Percentiles rank a stretch among this genome's conserved stretches.
Conservation (phyloP, 108 stramenopile genomes). For the Cyclotella choctawhatcheeana region DNA sequence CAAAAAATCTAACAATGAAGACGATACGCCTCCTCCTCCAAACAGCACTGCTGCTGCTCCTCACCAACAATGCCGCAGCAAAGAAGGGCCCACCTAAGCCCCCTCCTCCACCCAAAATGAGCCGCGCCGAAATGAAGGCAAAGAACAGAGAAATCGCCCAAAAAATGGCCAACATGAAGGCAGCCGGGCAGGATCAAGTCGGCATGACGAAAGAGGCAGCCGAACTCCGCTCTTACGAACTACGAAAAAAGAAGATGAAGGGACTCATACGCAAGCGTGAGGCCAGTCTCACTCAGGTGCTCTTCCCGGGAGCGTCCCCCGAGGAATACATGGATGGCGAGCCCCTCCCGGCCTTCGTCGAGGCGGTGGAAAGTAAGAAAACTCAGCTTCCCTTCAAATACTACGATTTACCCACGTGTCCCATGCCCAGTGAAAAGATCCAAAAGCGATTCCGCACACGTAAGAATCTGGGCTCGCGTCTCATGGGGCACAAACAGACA, state of each 20-base stretch:
- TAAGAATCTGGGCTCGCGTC: slow-evolving; percentile 72
- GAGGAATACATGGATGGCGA: slow-evolving; percentile 63
- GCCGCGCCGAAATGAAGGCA: slow-evolving; percentile 20
- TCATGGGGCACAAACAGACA: slow-evolving; percentile 71
- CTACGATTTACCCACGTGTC: slow-evolving; percentile 93
- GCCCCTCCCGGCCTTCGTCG: slow-evolving; percentile 70
- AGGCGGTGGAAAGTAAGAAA: slow-evolving; percentile 76
- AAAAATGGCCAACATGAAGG: slow-evolving; percentile 49
- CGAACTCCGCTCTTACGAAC: slow-evolving; percentile 37
- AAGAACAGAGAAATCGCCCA: slow-evolving; percentile 28
- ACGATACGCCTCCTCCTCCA: slow-evolving; percentile 15
- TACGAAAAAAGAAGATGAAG: slow-evolving; percentile 65
- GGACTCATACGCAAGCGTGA: slow-evolving; percentile 67
- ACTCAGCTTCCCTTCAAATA: slow-evolving; percentile 95
- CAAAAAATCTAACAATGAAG: neutral
- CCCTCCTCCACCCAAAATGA: no score
- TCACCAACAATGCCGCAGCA: neutral
- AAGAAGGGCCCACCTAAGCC: neutral
- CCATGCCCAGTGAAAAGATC: slow-evolving; percentile 46
- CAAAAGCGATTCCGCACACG: slow-evolving; percentile 57
- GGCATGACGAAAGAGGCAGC: slow-evolving; percentile 50
- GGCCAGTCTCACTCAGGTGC: slow-evolving; percentile 64
- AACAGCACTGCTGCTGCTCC: slow-evolving; percentile 27
- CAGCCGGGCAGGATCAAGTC: slow-evolving; percentile 42
- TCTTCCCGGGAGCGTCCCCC: slow-evolving; percentile 83